Base-by-base conservation (phyloP, 1,284 basidiomycete genomes). In the Trichosporon coremiiforme region DNA sequence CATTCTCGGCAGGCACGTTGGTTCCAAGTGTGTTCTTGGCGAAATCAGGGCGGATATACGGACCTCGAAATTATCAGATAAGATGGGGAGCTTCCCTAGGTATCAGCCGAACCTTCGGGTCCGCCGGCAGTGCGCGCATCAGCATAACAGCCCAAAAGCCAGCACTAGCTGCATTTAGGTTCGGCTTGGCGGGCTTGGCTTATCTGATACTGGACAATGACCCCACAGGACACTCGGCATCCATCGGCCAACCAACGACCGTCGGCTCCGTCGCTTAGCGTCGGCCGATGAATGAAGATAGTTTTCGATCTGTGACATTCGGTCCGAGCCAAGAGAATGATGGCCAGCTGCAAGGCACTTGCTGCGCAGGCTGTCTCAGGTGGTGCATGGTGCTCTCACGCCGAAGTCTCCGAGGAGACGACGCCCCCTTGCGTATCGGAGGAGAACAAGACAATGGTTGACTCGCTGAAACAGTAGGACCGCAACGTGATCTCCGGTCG, bases 141-240 rank as follows among this genome's bases (percentile, higher is more conserved):
- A n/a, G n/a, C n/a, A n/a, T n/a, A n/a, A n/a, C n/a, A n/a, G n/a
- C n/a, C n/a, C n/a, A 45, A 15, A 15, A 7, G 41, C 17, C 17
- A 6, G 5, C 0, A n/a, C 41, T n/a, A n/a, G 41, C 17, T 5
- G 17, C 1, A n/a, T 45, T 45, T 45, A n/a, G 53, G 22, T 57
- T 57, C 9, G 10, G 22, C 53, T 57, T 57, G 53, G 53, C 53
- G 53, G 20, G 22, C 53, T 57, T 57, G 53, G 53, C 53, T 31
- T 57, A 57, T 57, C 53, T 57, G 53, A 57, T 57, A 57, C 50
- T 15, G 41, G 41, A 1, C 41, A 15, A 7, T 2, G 53, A 7
- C 22, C 31, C 53, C 29, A 25, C 22, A 15, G 29, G 1, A 12
- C 2, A 1, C 4, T 57, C 53, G 53, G 53, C 53, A 17, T 57